Base-by-base conservation (phyloP, 371 early-diverging fungal genomes). In the Capniomyces stellatus region DNA sequence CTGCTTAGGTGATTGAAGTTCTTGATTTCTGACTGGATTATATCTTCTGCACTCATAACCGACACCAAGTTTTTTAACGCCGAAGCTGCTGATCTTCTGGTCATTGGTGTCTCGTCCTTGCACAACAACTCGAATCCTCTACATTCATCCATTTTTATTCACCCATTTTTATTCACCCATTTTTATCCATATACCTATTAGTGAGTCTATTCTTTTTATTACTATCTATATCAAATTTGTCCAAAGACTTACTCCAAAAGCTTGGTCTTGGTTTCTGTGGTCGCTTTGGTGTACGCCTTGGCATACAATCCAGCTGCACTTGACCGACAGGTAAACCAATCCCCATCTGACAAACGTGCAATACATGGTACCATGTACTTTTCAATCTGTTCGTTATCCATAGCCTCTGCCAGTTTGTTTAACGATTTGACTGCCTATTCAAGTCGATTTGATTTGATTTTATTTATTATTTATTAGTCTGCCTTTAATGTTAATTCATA, bases 91-190 rank as follows among this genome's bases (percentile, higher is more conserved):
- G 94, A 84, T 57, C 96, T 78, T 57, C 95, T 81, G 56, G 93
- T 95, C 98, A 98, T 95, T 15, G 98, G 98, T 23, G 93, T 94
- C 42, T 90, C 91, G 64, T 98, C 95, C 56, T 79, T 70, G 63
- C 86, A 83, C 28, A 97, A 78, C 59, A 81, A 78, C 27, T 75
- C 75, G 69, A 60, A 70, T 23, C 70, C 70, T 2, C 58, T 52
- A 52, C 10, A 40, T 35, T 35, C 35, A 35, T 35, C 15, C 35
- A 35, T 35, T 35, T 35, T 35, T 35, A 10, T 35, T 35, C 6
- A 15, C 35, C 15, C 15, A 35, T 15, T 15, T 35, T 35, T 15
- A 10, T 15, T 35, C n/a, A n/a, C n/a, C n/a, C n/a, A n/a, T n/a
- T n/a, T n/a, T 18, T 41, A 18, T 41, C 21, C 41, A 41, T 41